A percentile compares a stretch with the other conserved stretches of the same genome.
These are phyloP conservation scores for Colletotrichum sp. DNA, from an alignment of 2,329 filamentous ascomycete species.

Conservation along the genomic window DNA sequence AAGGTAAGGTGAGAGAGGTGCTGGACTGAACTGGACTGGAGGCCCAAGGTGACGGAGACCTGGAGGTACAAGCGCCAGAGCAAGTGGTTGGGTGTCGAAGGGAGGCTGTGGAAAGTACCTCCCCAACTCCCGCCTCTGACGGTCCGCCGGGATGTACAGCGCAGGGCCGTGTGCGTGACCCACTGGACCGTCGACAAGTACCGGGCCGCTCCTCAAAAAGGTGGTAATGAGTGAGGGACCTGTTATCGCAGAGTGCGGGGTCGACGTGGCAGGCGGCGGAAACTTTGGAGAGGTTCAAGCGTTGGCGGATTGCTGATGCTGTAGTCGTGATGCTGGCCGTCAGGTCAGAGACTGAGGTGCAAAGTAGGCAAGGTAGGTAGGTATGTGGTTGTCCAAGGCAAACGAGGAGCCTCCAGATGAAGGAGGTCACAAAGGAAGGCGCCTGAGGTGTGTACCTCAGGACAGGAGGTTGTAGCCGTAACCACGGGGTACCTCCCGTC, in stretches of 20 bases:
- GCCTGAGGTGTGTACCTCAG: not conserved
- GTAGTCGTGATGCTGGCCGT: not conserved
- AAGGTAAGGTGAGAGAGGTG: not conserved
- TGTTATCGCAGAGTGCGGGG: conserved; percentile 1
- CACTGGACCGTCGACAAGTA: not conserved
- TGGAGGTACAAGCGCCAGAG: not conserved
- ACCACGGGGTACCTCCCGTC: not conserved
- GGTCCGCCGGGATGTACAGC: not conserved
- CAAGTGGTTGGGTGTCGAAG: not conserved
- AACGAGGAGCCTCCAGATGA: not conserved
- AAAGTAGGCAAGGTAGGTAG: not conserved
- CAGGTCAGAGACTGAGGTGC: not conserved
- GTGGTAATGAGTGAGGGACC: not conserved
- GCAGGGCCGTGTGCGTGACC: not conserved
- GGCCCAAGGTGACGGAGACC: not conserved
- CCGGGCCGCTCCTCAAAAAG: not conserved
- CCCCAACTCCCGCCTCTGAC: not conserved
- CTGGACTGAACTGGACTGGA: not conserved
- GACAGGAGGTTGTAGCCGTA: not conserved
- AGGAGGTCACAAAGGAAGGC: not conserved
- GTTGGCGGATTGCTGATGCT: not conserved
- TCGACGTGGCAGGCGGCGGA: not conserved
- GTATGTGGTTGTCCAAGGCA: not conserved
- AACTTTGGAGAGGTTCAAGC: not conserved
- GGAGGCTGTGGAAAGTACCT: not conserved